Conservation (phyloP, 148 eudicot genomes). For the Vaccinium myrtillus region DNA sequence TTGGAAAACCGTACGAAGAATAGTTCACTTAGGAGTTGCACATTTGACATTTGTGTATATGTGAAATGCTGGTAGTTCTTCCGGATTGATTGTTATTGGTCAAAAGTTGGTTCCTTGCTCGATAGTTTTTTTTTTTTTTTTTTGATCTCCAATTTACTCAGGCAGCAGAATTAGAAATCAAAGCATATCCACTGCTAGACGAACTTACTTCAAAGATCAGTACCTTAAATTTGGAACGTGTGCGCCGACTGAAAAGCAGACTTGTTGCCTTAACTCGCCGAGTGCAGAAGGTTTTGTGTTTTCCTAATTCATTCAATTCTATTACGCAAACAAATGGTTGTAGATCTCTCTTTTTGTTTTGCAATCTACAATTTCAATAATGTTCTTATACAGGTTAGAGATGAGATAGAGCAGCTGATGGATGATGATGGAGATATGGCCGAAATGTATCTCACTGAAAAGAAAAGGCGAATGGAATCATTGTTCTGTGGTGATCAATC, state of each 20-base stretch:
- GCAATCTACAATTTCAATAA: neutral
- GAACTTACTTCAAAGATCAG: slow-evolving; percentile 95
- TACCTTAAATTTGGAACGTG: slow-evolving; percentile 84
- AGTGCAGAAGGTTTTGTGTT: slow-evolving; percentile 76
- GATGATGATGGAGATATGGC: slow-evolving; percentile 99
- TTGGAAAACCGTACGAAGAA: neutral
- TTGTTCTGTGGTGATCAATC: slow-evolving; percentile 76
- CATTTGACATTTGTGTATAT: neutral
- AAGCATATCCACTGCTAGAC: slow-evolving; percentile 95
- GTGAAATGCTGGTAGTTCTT: neutral
- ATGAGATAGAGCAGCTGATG: slow-evolving; percentile 99
- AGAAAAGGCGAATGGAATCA: slow-evolving; percentile 75
- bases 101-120: neutral
- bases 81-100: neutral
- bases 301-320: neutral
- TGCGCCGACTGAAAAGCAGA: slow-evolving; percentile 89
- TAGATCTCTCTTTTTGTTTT: neutral
- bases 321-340: slow-evolving; percentile 6
- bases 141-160: slow-evolving; percentile 27
- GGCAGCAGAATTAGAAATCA: slow-evolving; percentile 93
- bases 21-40: neutral
- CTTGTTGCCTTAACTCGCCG: slow-evolving; percentile 90
- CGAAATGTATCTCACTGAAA: slow-evolving; percentile 97
- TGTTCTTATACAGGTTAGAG: slow-evolving; percentile 61
- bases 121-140: neutral